Base-by-base conservation (phyloP, 129 eudicot genomes). In the Gnaphalium uliginosum region DNA sequence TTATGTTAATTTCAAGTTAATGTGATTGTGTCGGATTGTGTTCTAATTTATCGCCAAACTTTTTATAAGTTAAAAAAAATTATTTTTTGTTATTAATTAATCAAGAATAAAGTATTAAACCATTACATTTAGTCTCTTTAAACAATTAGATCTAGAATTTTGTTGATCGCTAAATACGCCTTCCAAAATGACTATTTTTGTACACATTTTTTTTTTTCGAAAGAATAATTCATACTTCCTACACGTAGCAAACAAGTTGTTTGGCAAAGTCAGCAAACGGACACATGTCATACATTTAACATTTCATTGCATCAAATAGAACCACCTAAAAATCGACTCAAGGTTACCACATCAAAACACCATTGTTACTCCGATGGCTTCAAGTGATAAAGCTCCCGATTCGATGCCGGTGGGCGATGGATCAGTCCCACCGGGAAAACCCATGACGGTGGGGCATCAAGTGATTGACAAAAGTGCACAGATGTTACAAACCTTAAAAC, bases 401-500 rank as follows among this genome's bases (percentile, higher is more conserved):
- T 11, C 77, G 17, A 85, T 87, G 92, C 96, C 92, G 65, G 67
- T 83, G 41, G 90, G 96, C 6, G 90, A 83, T 66, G 90, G 90
- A 1, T 80, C 87, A 3, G 81, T 87, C 53, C 96, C 96, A 7
- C 96, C 97, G 70, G 97, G 97, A 56, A 82, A 90, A 66, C 79
- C 87, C 25, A 79, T 88, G 92, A 83, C 92, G 61, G 24, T 83
- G 80, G 85, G 62, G 30, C 86, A 88, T 71, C 78, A 80, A 6
- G 39, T 92, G 8, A 8, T 92, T 5, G 98, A 89, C 83, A 93
- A 90, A 75, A 87, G 96, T n/a, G 84, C 96, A 29, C 84, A 88
- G 41, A 77, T 90, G 88, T 56, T 86, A 67, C 98, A 93, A 69
- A 79, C 98, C 0, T 56, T 90, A 13, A 88, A 90, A 67, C 98